A percentile compares a stretch with the other conserved stretches of the same genome.
phyloP scores from a whole-genome alignment of 1,284 basidiomycete genomes.

The Volvariella volvacea region DNA sequence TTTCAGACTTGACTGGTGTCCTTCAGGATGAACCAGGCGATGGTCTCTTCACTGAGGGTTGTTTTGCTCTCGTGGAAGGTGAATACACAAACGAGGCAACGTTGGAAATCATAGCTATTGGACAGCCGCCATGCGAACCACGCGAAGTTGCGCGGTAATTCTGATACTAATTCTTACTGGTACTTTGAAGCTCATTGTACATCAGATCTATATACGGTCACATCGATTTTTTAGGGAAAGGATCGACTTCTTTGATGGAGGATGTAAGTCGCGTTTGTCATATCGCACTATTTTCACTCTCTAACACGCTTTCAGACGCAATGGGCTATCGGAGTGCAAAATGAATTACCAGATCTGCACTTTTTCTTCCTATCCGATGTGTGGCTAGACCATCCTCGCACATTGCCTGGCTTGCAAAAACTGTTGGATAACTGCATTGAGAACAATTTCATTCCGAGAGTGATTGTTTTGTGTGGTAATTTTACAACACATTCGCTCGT shows the following conservation, averaged over 20 bases:
- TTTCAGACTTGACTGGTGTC: slow-evolving; percentile 1
- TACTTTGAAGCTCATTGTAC: slow-evolving; percentile 4
- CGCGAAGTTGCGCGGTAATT: slow-evolving; percentile 73
- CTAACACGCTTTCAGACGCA: slow-evolving; percentile 35
- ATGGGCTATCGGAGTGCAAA: slow-evolving; percentile 51
- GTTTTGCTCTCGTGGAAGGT: slow-evolving; percentile 92
- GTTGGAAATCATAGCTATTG: slow-evolving; percentile 87
- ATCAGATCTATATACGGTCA: slow-evolving; percentile 85
- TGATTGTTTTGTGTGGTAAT: slow-evolving; percentile 93
- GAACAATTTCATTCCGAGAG: slow-evolving; percentile 77
- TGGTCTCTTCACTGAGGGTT: slow-evolving; percentile 95
- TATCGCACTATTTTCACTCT: neutral
- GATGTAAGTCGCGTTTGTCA: slow-evolving; percentile 52
- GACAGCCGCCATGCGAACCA: slow-evolving; percentile 94
- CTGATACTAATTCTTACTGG: neutral
- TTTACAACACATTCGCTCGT: slow-evolving; percentile 82
- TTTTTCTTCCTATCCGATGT: slow-evolving; percentile 96
- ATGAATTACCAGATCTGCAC: slow-evolving; percentile 70
- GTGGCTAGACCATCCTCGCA: slow-evolving; percentile 87
- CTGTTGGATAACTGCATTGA: slow-evolving; percentile 93
- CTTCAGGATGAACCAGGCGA: slow-evolving; percentile 85
- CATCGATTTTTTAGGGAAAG: slow-evolving; percentile 91
- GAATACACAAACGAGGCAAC: slow-evolving; percentile 92
- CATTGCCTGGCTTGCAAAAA: slow-evolving; percentile 71
- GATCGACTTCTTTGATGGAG: slow-evolving; percentile 86